A percentile compares a stretch with the other conserved stretches of the same genome.
Evolutionary conservation across 371 early-diverging fungal species (phyloP).

Genomic region (Mortierella sp.): DNA sequence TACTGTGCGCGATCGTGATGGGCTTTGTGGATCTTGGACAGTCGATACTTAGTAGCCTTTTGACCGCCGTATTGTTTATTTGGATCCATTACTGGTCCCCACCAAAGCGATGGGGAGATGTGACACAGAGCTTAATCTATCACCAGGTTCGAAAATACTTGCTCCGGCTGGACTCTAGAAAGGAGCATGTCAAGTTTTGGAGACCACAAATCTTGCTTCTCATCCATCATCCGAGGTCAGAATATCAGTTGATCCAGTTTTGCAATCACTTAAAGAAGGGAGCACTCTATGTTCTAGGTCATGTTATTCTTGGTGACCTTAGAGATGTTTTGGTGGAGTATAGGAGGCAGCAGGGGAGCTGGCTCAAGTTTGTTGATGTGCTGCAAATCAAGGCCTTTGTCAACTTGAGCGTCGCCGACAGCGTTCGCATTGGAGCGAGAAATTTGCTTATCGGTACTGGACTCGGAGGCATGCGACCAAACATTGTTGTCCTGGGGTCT

Average conservation of each 20-base stretch:
- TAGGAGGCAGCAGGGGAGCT: conserved; percentile 59
- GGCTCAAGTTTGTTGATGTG: conserved; percentile 68
- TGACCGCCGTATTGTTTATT: conserved; percentile 63
- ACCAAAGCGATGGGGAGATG: conserved; percentile 77
- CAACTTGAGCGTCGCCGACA: conserved; percentile 62
- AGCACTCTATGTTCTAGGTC: conserved; percentile 71
- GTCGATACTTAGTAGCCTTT: conserved; percentile 60
- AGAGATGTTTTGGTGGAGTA: conserved; percentile 59
- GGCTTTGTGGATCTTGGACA: conserved; percentile 63
- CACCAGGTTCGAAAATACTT: conserved; percentile 79
- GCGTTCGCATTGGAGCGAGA: conserved; percentile 62
- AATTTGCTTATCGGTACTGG: conserved; percentile 69
- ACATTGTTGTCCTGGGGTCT: conserved; percentile 70
- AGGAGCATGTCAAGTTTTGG: conserved; percentile 78
- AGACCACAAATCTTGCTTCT: conserved; percentile 73
- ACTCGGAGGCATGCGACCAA: conserved; percentile 76
- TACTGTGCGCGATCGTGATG: conserved; percentile 64
- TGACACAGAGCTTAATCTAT: conserved; percentile 73
- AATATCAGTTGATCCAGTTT: conserved; percentile 66
- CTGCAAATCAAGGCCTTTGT: conserved; percentile 72
- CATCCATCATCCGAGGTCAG: conserved; percentile 65
- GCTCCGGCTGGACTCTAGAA: conserved; percentile 68
- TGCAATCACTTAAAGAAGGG: conserved; percentile 77
- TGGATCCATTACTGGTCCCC: conserved; percentile 69
- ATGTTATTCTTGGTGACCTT: conserved; percentile 67